Conservation (phyloP, 768 basidiomycete species). For the Myochromella boudieri region DNA sequence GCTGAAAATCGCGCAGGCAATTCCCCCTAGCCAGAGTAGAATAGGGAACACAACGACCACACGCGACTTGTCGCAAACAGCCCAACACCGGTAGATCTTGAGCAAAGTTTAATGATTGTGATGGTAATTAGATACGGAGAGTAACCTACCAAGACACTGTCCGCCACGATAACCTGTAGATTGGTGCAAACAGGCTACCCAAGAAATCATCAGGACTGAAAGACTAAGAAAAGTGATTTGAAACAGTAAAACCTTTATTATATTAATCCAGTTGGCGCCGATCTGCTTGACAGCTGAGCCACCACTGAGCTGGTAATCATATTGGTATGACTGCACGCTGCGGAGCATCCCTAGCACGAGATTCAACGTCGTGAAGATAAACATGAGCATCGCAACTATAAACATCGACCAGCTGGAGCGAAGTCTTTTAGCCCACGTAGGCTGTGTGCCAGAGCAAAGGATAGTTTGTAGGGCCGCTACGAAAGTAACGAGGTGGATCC, state of each 20-base stretch:
- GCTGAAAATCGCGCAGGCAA: conserved; percentile 22
- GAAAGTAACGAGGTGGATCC: conserved; percentile 38
- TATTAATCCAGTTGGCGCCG: conserved; percentile 37
- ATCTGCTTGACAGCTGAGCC: conserved; percentile 34
- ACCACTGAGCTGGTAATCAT: conserved; percentile 19
- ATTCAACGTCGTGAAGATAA: conserved; percentile 38
- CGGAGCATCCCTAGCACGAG: conserved; percentile 40
- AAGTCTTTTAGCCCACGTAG: conserved; percentile 22
- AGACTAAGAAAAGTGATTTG: background rate
- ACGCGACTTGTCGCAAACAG: conserved; percentile 32
- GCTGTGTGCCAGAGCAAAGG: conserved; percentile 29
- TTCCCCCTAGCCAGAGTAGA: conserved; percentile 35
- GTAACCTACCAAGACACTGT: conserved; percentile 37
- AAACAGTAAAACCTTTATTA: conserved; percentile 36
- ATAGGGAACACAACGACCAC: conserved; percentile 28
- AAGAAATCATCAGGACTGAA: background rate
- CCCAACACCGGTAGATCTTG: conserved; percentile 39
- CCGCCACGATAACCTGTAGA: conserved; percentile 43
- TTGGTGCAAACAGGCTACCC: background rate
- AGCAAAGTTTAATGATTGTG: too few species aligned
- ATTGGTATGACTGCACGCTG: conserved; percentile 42
- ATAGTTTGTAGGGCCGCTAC: conserved; percentile 28
- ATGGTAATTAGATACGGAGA: background rate
- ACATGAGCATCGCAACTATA: conserved; percentile 35
- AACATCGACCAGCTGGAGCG: conserved; percentile 34